Percentiles rank a stretch among this genome's conserved stretches.
Evolutionary conservation across 495 filamentous ascomycete genomes (phyloP).

Genomic region (Terfezia claveryi): DNA sequence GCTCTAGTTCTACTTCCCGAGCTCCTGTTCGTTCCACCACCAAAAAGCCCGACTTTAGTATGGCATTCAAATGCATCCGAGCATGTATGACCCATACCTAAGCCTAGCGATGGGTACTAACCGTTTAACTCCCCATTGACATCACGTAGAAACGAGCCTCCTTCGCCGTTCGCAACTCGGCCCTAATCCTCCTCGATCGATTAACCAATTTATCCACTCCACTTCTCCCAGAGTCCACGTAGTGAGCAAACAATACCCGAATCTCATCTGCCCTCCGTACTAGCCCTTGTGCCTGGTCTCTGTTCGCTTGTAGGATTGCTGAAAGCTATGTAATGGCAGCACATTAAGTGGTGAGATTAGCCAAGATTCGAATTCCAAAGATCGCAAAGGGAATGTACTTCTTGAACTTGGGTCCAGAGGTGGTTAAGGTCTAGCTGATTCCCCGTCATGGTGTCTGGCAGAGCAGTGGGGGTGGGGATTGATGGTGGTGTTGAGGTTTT

Average conservation of each 20-base stretch:
- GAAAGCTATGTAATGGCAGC: slow-evolving; percentile 22
- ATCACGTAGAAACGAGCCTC: slow-evolving; percentile 8
- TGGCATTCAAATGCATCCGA: background rate
- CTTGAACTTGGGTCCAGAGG: slow-evolving; percentile 43
- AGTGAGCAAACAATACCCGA: slow-evolving; percentile 9
- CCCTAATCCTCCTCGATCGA: slow-evolving; percentile 4
- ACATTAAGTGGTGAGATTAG: too few species aligned
- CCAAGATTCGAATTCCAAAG: too few species aligned
- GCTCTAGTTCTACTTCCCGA: slow-evolving; percentile 9
- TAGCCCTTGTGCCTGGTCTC: slow-evolving; percentile 38
- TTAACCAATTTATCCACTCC: background rate
- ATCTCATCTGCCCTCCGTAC: slow-evolving; percentile 27
- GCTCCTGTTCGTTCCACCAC: slow-evolving; percentile 3
- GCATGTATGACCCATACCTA: background rate
- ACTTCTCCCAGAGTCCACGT: background rate
- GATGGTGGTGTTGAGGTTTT: too few species aligned
- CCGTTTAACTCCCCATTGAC: slow-evolving; percentile 12
- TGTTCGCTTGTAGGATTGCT: slow-evolving; percentile 41
- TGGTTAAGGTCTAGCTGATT: slow-evolving; percentile 52
- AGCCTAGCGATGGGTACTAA: slow-evolving; percentile 3
- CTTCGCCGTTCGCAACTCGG: slow-evolving; percentile 7
- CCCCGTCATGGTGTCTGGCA: slow-evolving; percentile 22
- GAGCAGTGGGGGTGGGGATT: too few species aligned
- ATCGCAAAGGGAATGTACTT: slow-evolving; percentile 8
- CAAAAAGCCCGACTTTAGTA: too few species aligned